Percentiles rank a stretch among this genome's conserved stretches.
Evolutionary conservation across 2,329 filamentous ascomycete species (phyloP).

Genomic region (Trichoderma sp.): DNA sequence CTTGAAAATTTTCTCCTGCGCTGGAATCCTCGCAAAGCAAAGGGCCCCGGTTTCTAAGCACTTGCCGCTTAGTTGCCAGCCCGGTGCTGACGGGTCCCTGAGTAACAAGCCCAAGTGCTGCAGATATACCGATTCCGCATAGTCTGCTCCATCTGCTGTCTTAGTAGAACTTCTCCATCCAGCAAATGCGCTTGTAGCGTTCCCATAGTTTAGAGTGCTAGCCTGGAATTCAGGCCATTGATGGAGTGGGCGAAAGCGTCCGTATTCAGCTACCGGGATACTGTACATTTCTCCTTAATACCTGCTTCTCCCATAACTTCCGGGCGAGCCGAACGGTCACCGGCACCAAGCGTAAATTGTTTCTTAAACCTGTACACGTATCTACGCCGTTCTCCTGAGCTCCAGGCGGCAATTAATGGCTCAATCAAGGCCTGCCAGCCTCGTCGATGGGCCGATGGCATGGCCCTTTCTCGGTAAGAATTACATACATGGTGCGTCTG

Average conservation of each 20-base stretch:
- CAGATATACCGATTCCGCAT: not conserved
- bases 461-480: not conserved
- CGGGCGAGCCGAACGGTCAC: not conserved
- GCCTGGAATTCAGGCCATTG: not conserved
- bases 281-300: not conserved
- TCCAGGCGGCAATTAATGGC: not conserved
- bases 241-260: not conserved
- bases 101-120: not conserved
- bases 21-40: not conserved
- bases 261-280: not conserved
- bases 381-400: not conserved
- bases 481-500: not conserved
- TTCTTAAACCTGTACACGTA: not conserved
- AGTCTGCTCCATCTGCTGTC: not conserved
- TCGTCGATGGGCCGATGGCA: not conserved
- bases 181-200: not conserved
- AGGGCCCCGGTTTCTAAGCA: conserved; percentile 15
- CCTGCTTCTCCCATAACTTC: not conserved
- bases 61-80: not conserved
- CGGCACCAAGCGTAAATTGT: not conserved
- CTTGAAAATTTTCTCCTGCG: not conserved
- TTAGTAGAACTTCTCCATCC: not conserved
- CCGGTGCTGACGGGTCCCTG: conserved; percentile 14
- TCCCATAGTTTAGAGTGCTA: not conserved
- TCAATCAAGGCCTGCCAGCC: not conserved